Evolutionary conservation across 106 monocot species (phyloP).

Genomic region (Posidonia australis): DNA sequence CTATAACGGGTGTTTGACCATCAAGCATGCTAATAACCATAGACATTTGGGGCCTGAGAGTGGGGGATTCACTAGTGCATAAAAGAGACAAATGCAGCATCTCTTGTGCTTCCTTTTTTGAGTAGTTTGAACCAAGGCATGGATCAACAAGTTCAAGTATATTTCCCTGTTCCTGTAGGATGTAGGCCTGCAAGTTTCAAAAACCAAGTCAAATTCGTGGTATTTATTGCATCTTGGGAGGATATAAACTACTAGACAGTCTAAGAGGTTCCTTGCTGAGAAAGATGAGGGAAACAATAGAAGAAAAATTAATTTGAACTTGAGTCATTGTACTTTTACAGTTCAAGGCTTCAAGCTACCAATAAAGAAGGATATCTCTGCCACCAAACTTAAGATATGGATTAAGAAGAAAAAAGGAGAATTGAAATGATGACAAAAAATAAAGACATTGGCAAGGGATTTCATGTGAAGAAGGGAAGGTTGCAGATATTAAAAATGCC

Average conservation of each 20-base stretch:
- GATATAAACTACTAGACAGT: not conserved
- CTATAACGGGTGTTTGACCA: not conserved
- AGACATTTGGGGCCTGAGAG: conserved; percentile 18
- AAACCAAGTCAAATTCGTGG: not conserved
- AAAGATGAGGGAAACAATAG: no score
- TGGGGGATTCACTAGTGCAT: conserved; percentile 12
- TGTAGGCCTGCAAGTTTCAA: conserved; percentile 6
- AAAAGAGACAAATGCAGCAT: conserved; percentile 18
- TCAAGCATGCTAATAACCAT: conserved; percentile 12
- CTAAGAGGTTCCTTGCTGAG: no score
- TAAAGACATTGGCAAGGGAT: no score
- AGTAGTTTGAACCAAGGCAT: conserved; percentile 5
- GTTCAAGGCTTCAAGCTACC: no score
- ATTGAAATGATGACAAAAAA: no score
- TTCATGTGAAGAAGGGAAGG: no score
- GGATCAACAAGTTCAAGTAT: conserved; percentile 19
- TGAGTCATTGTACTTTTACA: no score
- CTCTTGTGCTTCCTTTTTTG: conserved; percentile 8
- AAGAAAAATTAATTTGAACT: no score
- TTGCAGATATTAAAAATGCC: no score
- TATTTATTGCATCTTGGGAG: not conserved
- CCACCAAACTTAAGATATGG: no score
- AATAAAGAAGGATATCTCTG: no score
- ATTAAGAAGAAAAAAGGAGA: no score
- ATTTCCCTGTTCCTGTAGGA: conserved; percentile 5